Conservation (phyloP, 257 asterid species). For the Vinca minor region DNA sequence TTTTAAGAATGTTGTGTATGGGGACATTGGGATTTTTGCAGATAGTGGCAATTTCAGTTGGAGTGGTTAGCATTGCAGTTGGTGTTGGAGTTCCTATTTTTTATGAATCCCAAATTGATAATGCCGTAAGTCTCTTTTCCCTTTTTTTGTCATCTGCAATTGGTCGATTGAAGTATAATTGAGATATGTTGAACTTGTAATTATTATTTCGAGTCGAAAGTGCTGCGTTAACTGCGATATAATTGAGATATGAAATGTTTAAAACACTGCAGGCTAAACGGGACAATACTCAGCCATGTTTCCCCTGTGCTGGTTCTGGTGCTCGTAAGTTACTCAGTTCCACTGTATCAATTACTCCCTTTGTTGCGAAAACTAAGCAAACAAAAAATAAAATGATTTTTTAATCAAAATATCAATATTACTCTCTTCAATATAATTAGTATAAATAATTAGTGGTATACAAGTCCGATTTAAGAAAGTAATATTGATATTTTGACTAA, state of each 20-base stretch:
- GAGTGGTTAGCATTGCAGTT: slow-evolving; percentile 66
- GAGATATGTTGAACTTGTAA: no score
- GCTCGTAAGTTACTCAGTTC: slow-evolving; percentile 61
- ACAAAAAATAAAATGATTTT: no score
- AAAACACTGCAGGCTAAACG: slow-evolving; percentile 59
- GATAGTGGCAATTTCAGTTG: slow-evolving; percentile 80
- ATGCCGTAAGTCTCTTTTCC: slow-evolving; percentile 46
- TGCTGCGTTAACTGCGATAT: no score
- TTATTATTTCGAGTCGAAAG: no score
- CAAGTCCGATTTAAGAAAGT: no score
- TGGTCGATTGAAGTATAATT: background rate
- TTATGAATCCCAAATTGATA: slow-evolving; percentile 81
- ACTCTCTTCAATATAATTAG: no score
- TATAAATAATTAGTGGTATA: no score
- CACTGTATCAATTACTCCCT: background rate
- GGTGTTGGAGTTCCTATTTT: slow-evolving; percentile 94
- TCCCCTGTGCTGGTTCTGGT: slow-evolving; percentile 86
- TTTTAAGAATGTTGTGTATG: no score
- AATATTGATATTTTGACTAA: no score
- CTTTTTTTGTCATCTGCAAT: background rate
- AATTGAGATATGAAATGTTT: background rate
- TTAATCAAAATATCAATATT: no score
- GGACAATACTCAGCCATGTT: slow-evolving; percentile 88
- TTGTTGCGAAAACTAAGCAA: no score
- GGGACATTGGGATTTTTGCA: slow-evolving; percentile 24